Evolutionary conservation across 345 rosid species (phyloP).

Genomic region (Dimocarpus longan): DNA sequence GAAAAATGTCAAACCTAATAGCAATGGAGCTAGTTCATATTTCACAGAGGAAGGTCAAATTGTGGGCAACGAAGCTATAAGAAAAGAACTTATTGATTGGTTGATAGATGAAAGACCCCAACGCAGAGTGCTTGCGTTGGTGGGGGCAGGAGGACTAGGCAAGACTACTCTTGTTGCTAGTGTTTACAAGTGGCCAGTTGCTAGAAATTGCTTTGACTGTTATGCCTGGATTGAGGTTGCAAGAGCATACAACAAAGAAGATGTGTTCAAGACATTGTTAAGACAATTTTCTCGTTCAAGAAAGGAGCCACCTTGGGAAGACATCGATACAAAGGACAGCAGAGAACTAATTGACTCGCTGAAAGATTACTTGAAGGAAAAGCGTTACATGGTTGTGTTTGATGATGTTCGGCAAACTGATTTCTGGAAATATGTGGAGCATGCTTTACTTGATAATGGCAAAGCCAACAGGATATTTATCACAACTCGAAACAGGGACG

Average conservation of each 20-base stretch:
- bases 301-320: neutral
- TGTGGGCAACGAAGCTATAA: conserved; percentile 19
- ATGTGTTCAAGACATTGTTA: conserved; percentile 3
- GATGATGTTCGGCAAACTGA: conserved; percentile 25
- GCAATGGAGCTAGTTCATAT: conserved; percentile 16
- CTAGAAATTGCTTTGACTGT: conserved; percentile 4
- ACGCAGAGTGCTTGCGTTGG: neutral
- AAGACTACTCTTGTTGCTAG: conserved; percentile 26
- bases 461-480: conserved; percentile 20
- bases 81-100: neutral
- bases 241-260: conserved; percentile 1
- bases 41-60: conserved; percentile 17
- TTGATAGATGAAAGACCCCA: neutral
- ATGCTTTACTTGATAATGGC: conserved; percentile 20
- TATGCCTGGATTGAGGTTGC: conserved; percentile 19
- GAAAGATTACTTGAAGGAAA: conserved; percentile 10
- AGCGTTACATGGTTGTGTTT: conserved; percentile 24
- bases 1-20: neutral
- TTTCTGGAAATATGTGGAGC: conserved; percentile 19
- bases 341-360: neutral
- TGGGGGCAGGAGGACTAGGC: conserved; percentile 26
- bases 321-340: conserved; percentile 9
- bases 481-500: conserved; percentile 12
- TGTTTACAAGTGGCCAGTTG: neutral
- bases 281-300: neutral